Conservation (phyloP, 345 rosid genomes). For the Gossypium herbaceum region DNA sequence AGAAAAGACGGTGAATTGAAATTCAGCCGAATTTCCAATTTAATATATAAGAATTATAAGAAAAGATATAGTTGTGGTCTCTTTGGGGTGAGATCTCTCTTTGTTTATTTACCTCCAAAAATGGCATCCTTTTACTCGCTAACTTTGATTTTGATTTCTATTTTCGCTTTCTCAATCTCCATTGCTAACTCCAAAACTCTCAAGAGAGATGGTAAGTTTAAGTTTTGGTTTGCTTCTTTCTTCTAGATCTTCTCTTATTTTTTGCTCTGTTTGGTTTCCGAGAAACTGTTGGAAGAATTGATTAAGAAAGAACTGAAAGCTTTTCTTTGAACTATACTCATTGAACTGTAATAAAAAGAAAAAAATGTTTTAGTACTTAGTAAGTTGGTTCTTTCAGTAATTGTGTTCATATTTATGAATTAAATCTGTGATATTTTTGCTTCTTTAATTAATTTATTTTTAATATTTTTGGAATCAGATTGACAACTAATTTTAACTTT, state of each 20-base stretch:
- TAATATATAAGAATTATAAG: neutral
- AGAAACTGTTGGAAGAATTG: neutral
- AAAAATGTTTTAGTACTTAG: neutral
- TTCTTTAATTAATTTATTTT: neutral
- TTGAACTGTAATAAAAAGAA: neutral
- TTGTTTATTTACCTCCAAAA: neutral
- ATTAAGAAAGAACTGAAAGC: neutral
- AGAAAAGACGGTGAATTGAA: neutral
- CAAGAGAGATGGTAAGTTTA: constrained; percentile 53
- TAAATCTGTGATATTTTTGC: constrained; percentile 1
- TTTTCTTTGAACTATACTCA: neutral
- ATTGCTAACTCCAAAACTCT: constrained; percentile 53
- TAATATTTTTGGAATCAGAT: neutral
- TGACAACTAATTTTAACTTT: neutral
- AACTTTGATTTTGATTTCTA: constrained; percentile 24
- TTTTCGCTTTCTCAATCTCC: constrained; percentile 31
- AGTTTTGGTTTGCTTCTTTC: neutral
- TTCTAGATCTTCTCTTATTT: neutral
- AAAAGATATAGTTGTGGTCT: neutral
- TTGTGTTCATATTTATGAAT: neutral
- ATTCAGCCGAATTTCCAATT: neutral
- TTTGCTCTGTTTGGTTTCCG: neutral
- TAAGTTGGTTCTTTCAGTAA: neutral
- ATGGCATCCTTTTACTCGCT: constrained; percentile 17
- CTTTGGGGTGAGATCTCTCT: constrained; percentile 11